Evolutionary conservation across 305 asterid species (phyloP), one percentile per base, ranked within the genome.

Genomic region (Coffea humblotiana): DNA sequence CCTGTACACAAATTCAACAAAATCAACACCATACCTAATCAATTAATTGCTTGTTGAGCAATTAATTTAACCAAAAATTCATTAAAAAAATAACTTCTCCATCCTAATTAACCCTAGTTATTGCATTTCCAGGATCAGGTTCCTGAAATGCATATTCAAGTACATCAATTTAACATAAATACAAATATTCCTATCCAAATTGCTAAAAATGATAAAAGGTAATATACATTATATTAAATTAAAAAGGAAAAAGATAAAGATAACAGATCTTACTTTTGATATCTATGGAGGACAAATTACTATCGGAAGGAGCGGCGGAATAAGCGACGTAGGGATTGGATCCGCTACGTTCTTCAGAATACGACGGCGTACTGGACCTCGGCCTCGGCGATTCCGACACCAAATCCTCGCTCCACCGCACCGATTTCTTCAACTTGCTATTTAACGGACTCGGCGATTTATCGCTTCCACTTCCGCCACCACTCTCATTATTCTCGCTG

Each of bases 381-480:
- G 89, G 92, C 69, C 82, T 70, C 81, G 93, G 88, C 75, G 90
- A 48, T 69, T 91, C 94, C 88, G 76, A 86, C 73, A 89, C 96
- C 91, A 92, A 86, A 54, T 91, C 94, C 83, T 92, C 84, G 78
- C 92, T 92, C 96, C 94, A 92, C 72, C 89, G 84, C 84, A 90
- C 97, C 77, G 98, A 91, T 86, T 92, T 92, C 90, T 84, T 90
- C 79, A 92, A 56, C 79, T 84, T 89, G 83, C 21, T 47, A 12
- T 48, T 77, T 18, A 79, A 84, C 70, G 84, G 79, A 47, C 48
- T 40, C 43, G 6, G 43, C 6, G 43, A 40, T 40, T 40, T 40
- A 40, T 40, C 43, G 43, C 43, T 40, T 40, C 43, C 43, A 40
- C 43, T 40, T 40, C 43, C 43, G 5, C 43, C 43, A 40, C 75